Evolutionary conservation across 345 rosid species (phyloP).

Genomic region (Sonneratia alba): DNA sequence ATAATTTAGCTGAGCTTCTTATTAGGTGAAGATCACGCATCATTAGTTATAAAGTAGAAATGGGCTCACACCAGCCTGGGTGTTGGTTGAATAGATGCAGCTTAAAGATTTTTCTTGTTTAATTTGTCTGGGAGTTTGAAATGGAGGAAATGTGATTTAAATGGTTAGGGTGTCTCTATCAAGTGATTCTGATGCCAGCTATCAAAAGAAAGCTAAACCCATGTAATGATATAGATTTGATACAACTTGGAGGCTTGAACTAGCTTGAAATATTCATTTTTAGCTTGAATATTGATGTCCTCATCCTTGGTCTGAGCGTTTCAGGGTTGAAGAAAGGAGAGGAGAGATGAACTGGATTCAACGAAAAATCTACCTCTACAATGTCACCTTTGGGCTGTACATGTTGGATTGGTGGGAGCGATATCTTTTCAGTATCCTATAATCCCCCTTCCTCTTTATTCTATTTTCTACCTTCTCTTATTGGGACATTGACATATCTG

Average conservation of each 20-base stretch:
- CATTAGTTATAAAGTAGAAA: background rate
- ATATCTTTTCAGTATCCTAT: constrained; percentile 90
- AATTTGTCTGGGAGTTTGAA: background rate
- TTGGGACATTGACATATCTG: background rate
- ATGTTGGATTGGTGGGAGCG: constrained; percentile 99
- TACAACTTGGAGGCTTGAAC: background rate
- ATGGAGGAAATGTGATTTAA: background rate
- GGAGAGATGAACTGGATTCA: constrained; percentile 86
- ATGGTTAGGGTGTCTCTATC: background rate
- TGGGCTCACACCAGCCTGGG: background rate
- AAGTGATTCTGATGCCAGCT: background rate
- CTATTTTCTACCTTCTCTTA: background rate
- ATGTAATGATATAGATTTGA: background rate
- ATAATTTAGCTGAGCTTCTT: background rate
- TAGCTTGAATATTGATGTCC: background rate
- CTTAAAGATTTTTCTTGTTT: background rate
- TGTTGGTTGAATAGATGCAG: background rate
- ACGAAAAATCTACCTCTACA: constrained; percentile 89
- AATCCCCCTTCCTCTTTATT: background rate
- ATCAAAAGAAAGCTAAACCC: background rate
- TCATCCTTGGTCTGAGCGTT: background rate
- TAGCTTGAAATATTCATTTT: background rate
- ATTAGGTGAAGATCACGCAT: background rate
- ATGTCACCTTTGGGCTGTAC: constrained; percentile 92
- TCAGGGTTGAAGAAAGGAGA: constrained; percentile 1